A percentile compares a stretch with the other conserved stretches of the same genome.
phyloP scores from a whole-genome alignment of 2,329 filamentous ascomycete genomes.

The Orbilia oligospora region DNA sequence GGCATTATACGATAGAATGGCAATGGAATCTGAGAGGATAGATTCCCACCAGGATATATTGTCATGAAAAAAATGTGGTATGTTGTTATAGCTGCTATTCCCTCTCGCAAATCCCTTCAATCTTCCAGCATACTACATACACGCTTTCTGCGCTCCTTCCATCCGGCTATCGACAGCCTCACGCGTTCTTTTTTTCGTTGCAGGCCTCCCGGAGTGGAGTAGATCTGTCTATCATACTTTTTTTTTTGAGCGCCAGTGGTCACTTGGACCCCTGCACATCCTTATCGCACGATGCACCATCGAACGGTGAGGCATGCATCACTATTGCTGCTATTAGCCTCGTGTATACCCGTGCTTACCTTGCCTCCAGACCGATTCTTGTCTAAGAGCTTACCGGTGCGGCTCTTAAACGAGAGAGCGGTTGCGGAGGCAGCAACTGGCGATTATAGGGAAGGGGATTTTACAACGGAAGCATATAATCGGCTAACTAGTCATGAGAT shows the following conservation, averaged over 20 bases:
- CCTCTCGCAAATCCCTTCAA: conserved; percentile 47
- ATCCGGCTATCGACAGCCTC: conserved; percentile 17
- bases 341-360: conserved; percentile 14
- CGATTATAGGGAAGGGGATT: conserved; percentile 35
- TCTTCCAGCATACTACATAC: conserved; percentile 19
- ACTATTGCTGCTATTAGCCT: conserved; percentile 32
- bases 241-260: conserved; percentile 8
- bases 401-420: conserved; percentile 5
- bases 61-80: conserved; percentile 47
- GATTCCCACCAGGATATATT: conserved; percentile 51
- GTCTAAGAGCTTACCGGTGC: background rate
- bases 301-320: background rate
- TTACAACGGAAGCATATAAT: conserved; percentile 42
- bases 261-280: conserved; percentile 23
- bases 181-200: conserved; percentile 25
- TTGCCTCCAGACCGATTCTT: conserved; percentile 11
- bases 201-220: background rate
- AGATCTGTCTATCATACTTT: conserved; percentile 27
- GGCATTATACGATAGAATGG: conserved; percentile 43
- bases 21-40: conserved; percentile 45
- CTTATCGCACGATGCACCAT: conserved; percentile 37
- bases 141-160: background rate
- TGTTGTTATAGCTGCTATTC: conserved; percentile 46
- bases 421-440: conserved; percentile 16
- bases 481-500: conserved; percentile 35